These are phyloP conservation scores for Diplogelasinospora grovesii DNA, from an alignment of 495 filamentous ascomycete species.

Conservation along the genomic window DNA sequence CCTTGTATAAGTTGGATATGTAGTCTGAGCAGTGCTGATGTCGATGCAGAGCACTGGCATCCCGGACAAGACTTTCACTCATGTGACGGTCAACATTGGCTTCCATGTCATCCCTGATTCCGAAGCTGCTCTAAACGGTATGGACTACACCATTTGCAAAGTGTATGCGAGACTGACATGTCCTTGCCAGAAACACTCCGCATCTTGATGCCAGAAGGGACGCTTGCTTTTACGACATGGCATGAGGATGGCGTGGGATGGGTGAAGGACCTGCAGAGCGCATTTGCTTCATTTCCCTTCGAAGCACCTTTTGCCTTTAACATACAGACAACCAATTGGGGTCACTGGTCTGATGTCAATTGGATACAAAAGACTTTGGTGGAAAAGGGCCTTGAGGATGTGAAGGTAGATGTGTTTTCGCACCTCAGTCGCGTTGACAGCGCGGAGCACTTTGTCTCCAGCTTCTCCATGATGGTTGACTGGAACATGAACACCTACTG, in stretches of 20 bases:
- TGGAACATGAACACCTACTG: constrained; percentile 29
- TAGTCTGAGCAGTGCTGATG: neutral
- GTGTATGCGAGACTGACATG: neutral
- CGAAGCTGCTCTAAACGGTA: constrained; percentile 32
- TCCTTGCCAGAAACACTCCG: constrained; percentile 28
- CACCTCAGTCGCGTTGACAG: constrained; percentile 21
- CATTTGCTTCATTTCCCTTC: constrained; percentile 32
- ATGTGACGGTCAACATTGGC: constrained; percentile 36
- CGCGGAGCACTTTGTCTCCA: constrained; percentile 23
- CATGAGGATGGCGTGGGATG: constrained; percentile 24
- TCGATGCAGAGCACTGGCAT: constrained; percentile 25
- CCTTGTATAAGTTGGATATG: neutral
- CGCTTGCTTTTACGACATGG: constrained; percentile 34
- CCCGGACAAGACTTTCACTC: constrained; percentile 24
- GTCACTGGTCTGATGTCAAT: constrained; percentile 29
- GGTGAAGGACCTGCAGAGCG: constrained; percentile 22
- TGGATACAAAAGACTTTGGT: constrained; percentile 28
- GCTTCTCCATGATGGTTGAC: constrained; percentile 30
- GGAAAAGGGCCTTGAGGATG: constrained; percentile 23
- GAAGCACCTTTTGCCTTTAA: constrained; percentile 25
- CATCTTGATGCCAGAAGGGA: constrained; percentile 32
- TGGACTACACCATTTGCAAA: constrained; percentile 2
- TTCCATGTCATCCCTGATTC: constrained; percentile 38
- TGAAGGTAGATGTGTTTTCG: constrained; percentile 25
- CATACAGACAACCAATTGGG: constrained; percentile 27